Evolutionary conservation across 2,329 filamentous ascomycete species (phyloP).

Genomic region (Bipolaris gigantea): DNA sequence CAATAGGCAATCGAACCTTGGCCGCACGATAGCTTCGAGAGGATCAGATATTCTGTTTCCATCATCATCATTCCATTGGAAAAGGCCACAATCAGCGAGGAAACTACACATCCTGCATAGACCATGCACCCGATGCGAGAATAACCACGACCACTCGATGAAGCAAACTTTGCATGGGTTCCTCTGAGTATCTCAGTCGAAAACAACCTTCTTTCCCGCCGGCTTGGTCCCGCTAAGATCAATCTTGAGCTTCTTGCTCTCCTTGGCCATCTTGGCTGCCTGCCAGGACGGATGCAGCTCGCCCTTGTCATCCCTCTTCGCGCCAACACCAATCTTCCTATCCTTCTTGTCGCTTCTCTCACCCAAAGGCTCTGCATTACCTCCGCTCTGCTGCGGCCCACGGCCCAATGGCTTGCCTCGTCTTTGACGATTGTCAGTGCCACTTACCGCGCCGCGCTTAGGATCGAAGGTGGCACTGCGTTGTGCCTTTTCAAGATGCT

Average conservation of each 20-base stretch:
- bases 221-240: conserved; percentile 46
- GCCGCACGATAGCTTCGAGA: not conserved
- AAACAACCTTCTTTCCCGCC: conserved; percentile 63
- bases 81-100: too few species aligned
- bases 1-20: not conserved
- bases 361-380: conserved; percentile 37
- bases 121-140: too few species aligned
- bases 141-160: not conserved
- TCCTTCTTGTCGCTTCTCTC: conserved; percentile 5
- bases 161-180: not conserved
- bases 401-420: conserved; percentile 21
- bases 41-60: not conserved
- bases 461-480: conserved; percentile 61
- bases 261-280: conserved; percentile 63
- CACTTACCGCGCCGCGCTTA: conserved; percentile 60
- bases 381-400: conserved; percentile 36
- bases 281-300: conserved; percentile 67
- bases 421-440: conserved; percentile 31
- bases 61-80: not conserved
- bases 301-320: conserved; percentile 53
- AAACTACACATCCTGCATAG: too few species aligned
- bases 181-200: conserved; percentile 51
- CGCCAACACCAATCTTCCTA: conserved; percentile 46
- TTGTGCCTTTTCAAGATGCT: conserved; percentile 59
- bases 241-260: conserved; percentile 52